Base-by-base conservation (phyloP, 2,329 filamentous ascomycete species). In the Fusarium falciforme region DNA sequence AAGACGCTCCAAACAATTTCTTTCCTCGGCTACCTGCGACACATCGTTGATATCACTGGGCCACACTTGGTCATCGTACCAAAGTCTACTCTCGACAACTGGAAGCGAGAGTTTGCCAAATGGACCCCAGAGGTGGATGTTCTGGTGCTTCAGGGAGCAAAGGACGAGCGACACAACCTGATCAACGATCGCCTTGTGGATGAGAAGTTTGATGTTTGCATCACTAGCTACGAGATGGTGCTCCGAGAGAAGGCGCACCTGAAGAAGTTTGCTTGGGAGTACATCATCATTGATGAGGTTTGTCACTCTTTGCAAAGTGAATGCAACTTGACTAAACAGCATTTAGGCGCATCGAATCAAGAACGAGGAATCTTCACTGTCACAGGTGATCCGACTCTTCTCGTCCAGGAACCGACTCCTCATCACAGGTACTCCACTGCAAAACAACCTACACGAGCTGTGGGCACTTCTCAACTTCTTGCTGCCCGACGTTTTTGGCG, bases 221-320 rank as follows among this genome's bases (percentile, higher is more conserved):
- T 99, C 81, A 99, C 96, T 16, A 98, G 95, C 82, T 99, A 99
- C 85, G 96, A 99, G 83, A 98, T 99, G 96, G 95, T 99, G 68
- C 88, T 99, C 14, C 91, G 96, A 67, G 96, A 99, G 81, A 98
- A 99, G 85, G 88, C 93, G 1, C 94, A 98, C 77, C 84, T 99
- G 76, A 98, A 96, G 85, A 98, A 98, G 83, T 97, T 99, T 82
- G 95, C 96, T 0, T 99, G 96, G 96, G 96, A 99, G 82, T 99
- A 99, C 84, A 99, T 99, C 83, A 98, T 99, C 77, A 98, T 99
- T 74, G 96, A 99, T 79, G 96, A 99, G 77, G 82, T 83, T 76
- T 44, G 76, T 47, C 49, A 6, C n/a, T 49, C 7, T 38, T 2
- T 12, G 27, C n/a, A 5, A 12, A n/a, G 11, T 38, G 22, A 17